Evolutionary conservation across 2,329 filamentous ascomycete species (phyloP), one percentile per base, ranked within the genome.

Genomic region (Talaromyces sp.): DNA sequence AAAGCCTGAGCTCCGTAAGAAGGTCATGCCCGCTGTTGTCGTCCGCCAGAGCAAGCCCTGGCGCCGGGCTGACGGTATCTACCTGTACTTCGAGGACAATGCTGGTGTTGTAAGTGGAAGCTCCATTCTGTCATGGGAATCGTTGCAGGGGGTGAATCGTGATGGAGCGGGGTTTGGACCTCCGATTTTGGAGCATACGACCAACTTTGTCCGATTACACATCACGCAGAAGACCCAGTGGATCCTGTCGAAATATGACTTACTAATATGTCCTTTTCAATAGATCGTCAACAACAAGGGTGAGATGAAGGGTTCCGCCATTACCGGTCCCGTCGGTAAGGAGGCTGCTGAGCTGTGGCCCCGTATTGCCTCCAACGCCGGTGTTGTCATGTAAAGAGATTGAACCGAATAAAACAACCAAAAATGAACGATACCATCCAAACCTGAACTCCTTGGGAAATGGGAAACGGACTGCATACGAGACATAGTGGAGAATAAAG

Each of bases 81-180:
- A 91, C 86, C 87, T 99, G 71, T 99, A 99, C 87, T 99, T 99
- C 76, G 94, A 99, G 90, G 95, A 99, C 83, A 99, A 99, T 81
- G 94, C 94, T 78, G 94, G 94, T 87, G 94, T 99, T 74, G 90
- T 93, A 82, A 79, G 89, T 91, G 47, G 49, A 40, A 20, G 20
- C 19, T 35, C 32, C 13, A n/a, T 35, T 40, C 7, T 29, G 17
- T 39, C 36, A 27, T 9, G 29, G 37, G 39, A 43, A 11, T 10
- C 3, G 14, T 49, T 20, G 36, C 24, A 17, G 16, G 11, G 20
- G 9, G 29, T 16, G 11, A 11, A n/a, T 19, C 32, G 45, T 33
- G 11, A 20, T 35, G 36, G 17, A n/a, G 33, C 13, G 10, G 24
- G 19, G 1, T 16, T 35, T 42, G 17, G 17, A n/a, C 29, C 41